Base-by-base conservation (phyloP, 805 yeast genomes). In the Candida coquimbonensis region DNA sequence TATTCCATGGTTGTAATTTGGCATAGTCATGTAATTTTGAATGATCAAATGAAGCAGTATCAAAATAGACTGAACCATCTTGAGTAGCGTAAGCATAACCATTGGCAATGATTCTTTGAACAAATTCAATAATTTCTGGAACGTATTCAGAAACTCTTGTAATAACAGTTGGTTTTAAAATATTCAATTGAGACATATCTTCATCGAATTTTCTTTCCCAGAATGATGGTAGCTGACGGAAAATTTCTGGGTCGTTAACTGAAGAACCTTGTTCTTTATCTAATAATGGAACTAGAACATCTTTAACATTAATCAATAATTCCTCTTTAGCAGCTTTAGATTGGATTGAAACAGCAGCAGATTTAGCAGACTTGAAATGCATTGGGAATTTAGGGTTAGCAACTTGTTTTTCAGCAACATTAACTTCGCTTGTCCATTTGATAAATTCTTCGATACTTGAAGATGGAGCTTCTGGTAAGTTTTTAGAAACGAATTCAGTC, bases 1-100 rank as follows among this genome's bases (percentile, higher is more conserved):
- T 87, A 61, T 90, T 93, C 98, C 98, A 91, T 17, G 99, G 99
- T 68, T 93, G 98, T 58, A 90, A 78, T 66, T 93, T 93, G 35
- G 98, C 98, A 64, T 93, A 93, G 48, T 75, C 83, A 62, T 93
- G 99, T 39, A 74, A 67, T 8, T 80, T 78, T 44, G 74, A 71
- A 34, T 68, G 68, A 56, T 93, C 98, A 62, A 91, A 93, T 42
- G 79, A 77, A 8, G 69, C 76, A 12, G 97, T 90, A 66, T 93
- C 95, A 63, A 93, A 93, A 66, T 93, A 93, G n/a, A 93, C 99
- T 9, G 95, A 85, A 0, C 97, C 98, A 60, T 90, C 96, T 6
- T 64, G 66, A 2, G 96, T 81, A 5, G 79, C 68, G 60, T 90
- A 90, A 3, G 91, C 99, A 64, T 74, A 91, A 0, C 96, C 96